Percentiles rank a stretch among this genome's conserved stretches.
These are phyloP conservation scores for Stachybotrys elegans DNA, from an alignment of 2,329 filamentous ascomycete genomes.

Conservation along the genomic window DNA sequence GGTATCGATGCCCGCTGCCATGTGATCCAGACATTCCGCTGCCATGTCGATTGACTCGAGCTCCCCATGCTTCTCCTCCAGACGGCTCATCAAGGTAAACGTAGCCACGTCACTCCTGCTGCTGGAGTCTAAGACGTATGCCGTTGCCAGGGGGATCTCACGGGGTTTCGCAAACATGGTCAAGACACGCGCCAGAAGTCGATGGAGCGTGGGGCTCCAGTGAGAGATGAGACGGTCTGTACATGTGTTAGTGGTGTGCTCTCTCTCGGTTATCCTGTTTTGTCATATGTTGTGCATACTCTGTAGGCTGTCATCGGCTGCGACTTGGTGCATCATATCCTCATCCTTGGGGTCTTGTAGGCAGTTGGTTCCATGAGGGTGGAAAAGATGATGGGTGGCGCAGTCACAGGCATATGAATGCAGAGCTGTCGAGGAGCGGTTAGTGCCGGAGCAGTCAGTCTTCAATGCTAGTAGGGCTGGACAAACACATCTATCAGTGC, in stretches of 20 bases:
- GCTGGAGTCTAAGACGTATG: conserved; percentile 51
- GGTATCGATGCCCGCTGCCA: conserved; percentile 68
- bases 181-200: conserved; percentile 39
- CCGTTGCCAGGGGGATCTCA: conserved; percentile 52
- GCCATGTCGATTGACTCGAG: conserved; percentile 52
- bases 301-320: conserved; percentile 62
- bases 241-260: conserved; percentile 8
- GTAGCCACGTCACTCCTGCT: conserved; percentile 38
- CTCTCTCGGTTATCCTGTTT: background rate
- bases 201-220: conserved; percentile 49
- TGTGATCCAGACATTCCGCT: conserved; percentile 66
- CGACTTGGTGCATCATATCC: conserved; percentile 63
- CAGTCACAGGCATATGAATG: conserved; percentile 68
- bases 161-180: conserved; percentile 48
- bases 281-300: conserved; percentile 40
- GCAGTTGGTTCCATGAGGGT: conserved; percentile 58
- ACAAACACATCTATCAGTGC: conserved; percentile 23
- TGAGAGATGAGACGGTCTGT: conserved; percentile 55
- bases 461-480: background rate
- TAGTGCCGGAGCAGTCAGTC: no score
- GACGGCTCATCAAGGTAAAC: conserved; percentile 55
- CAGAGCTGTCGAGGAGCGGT: no score
- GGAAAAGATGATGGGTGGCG: conserved; percentile 64
- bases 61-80: conserved; percentile 43
- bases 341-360: conserved; percentile 51